Evolutionary conservation across 1,284 basidiomycete species (phyloP), one percentile per base, ranked within the genome.

Genomic region (Lignosus rhinocerotis): DNA sequence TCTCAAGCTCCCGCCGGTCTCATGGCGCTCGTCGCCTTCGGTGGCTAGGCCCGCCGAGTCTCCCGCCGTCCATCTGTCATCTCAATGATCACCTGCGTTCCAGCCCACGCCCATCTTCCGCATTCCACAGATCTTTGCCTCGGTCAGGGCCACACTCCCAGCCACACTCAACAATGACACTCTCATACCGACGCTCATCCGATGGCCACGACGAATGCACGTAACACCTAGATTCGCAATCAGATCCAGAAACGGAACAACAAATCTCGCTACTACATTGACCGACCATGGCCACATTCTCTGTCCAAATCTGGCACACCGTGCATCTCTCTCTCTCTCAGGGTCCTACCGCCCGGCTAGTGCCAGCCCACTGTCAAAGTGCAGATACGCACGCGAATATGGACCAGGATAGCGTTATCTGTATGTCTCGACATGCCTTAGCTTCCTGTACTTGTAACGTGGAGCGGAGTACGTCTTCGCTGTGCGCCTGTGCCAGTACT

Each of bases 11-110:
- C 58, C 53, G 58, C 53, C 58, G 21, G 11, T 45, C 21, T 10
- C 21, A 19, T 6, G 11, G 43, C 43, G 21, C n/a, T n/a, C 43
- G 11, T 19, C n/a, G 43, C 17, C 11, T 32, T 11, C 32, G 43
- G 14, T 45, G 49, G 49, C 48, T 51, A 58, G 56, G 51, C 56
- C 56, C 31, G 33, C 45, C 56, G 38, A 57, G 56, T 53, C 51
- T 34, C 42, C 25, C 25, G 25, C 25, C 43, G 30, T 41, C 36
- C 49, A 34, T 36, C 47, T 49, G 31, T 48, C 25, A 25, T 25
- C 25, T 25, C 25, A 25, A 25, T 25, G 25, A 25, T 25, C 25
- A 25, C 25, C 25, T 25, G 25, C 2, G 25, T 25, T 25, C 25
- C 25, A 25, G 25, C 25, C 25, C 25, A 25, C 25, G 25, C 25